Evolutionary conservation across 169 alveolate species (phyloP).

Genomic region (Plasmodium ovale): DNA sequence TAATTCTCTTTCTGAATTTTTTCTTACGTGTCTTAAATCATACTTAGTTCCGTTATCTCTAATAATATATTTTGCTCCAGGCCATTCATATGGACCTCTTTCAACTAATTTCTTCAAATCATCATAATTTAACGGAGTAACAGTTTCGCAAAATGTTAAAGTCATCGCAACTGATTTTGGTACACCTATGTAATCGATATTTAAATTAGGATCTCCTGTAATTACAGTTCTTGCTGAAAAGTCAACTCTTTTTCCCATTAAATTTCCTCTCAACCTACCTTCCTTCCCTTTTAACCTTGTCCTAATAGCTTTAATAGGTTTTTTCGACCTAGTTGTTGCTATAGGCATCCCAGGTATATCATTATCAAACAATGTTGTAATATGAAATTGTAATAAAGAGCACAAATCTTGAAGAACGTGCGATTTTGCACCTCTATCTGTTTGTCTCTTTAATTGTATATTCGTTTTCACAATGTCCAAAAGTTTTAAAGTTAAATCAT

Average conservation of each 20-base stretch:
- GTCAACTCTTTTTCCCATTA: conserved; percentile 99
- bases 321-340: conserved; percentile 96
- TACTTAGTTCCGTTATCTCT: conserved; percentile 95
- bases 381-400: conserved; percentile 94
- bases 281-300: conserved; percentile 99
- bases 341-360: conserved; percentile 97
- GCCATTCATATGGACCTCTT: conserved; percentile 98
- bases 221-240: conserved; percentile 99
- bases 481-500: conserved; percentile 97
- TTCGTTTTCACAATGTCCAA: conserved; percentile 96
- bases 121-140: conserved; percentile 96
- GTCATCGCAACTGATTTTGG: conserved; percentile 99
- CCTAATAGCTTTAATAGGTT: conserved; percentile 98
- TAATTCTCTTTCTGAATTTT: conserved; percentile 91
- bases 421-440: conserved; percentile 92
- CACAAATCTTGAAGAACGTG: conserved; percentile 94
- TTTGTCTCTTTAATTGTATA: conserved; percentile 90
- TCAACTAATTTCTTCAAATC: conserved; percentile 92
- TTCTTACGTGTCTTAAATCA: conserved; percentile 91
- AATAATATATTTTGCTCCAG: conserved; percentile 97
- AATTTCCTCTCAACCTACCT: conserved; percentile 99
- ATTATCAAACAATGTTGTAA: conserved; percentile 97
- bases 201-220: conserved; percentile 99
- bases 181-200: conserved; percentile 96
- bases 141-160: conserved; percentile 99